A percentile compares a stretch with the other conserved stretches of the same genome.
These are phyloP conservation scores for Vigna trinervia DNA, from an alignment of 306 rosid genomes.

Conservation along the genomic window DNA sequence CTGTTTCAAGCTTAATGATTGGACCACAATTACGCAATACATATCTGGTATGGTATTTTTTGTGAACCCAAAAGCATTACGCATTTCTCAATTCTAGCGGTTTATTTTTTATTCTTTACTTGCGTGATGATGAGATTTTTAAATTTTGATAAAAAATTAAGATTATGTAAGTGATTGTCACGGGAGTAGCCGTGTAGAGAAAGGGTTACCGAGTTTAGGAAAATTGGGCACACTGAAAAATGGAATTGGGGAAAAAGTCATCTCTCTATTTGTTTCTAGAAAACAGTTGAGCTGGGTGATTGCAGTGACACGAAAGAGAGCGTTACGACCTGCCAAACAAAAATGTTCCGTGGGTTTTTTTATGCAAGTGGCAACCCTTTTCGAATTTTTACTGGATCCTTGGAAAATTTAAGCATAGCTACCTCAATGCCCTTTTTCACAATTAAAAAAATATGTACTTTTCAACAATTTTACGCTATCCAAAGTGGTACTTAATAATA, in stretches of 20 bases:
- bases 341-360: neutral
- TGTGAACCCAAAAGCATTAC: neutral
- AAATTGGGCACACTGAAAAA: neutral
- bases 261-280: constrained; percentile 20
- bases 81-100: neutral
- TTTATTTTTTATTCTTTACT: neutral
- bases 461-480: too few relatives aligned
- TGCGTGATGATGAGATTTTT: constrained; percentile 1
- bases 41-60: neutral
- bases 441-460: too few relatives aligned
- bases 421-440: too few relatives aligned
- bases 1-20: neutral
- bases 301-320: neutral
- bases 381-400: neutral
- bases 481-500: too few relatives aligned
- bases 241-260: neutral
- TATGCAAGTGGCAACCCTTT: constrained; percentile 4
- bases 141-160: neutral
- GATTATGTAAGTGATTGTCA: neutral
- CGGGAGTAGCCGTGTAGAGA: constrained; percentile 2
- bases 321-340: constrained; percentile 5
- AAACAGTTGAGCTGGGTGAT: neutral
- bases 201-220: neutral
- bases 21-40: constrained; percentile 32
- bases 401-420: neutral